A percentile compares a stretch with the other conserved stretches of the same genome.
Evolutionary conservation across 345 rosid species (phyloP).

Genomic region (Eucalyptus cloeziana): DNA sequence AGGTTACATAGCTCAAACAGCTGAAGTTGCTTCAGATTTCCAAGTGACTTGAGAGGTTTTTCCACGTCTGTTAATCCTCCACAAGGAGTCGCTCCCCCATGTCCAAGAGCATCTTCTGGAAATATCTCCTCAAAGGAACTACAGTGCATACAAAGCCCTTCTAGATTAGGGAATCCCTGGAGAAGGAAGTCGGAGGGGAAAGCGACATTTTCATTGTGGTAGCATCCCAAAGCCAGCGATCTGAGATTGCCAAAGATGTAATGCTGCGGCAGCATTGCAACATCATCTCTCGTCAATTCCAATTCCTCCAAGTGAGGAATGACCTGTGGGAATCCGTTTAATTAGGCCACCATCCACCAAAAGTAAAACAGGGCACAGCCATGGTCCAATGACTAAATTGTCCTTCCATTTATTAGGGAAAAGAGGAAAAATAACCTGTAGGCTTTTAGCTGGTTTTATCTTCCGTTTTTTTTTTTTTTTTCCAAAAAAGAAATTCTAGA

Average conservation of each 20-base stretch:
- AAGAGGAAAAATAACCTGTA: too few relatives aligned
- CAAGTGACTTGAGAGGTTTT: not conserved
- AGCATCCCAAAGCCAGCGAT: fast-evolving
- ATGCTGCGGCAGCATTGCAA: not conserved
- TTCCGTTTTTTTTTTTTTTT: too few relatives aligned
- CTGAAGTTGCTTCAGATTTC: fast-evolving
- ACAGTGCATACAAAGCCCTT: fast-evolving
- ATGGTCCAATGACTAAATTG: too few relatives aligned
- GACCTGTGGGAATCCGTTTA: not conserved
- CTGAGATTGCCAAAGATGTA: not conserved
- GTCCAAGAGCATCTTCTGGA: not conserved
- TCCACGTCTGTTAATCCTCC: fast-evolving
- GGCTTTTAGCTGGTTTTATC: too few relatives aligned
- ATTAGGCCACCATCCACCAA: too few relatives aligned
- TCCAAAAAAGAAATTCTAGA: too few relatives aligned
- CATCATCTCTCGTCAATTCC: not conserved
- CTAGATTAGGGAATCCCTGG: not conserved
- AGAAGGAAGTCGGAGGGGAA: not conserved
- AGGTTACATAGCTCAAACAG: fast-evolving
- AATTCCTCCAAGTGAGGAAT: not conserved
- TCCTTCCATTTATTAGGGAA: too few relatives aligned
- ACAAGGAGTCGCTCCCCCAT: not conserved
- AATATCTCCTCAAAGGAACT: not conserved
- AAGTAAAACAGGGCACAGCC: too few relatives aligned
- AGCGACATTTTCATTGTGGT: not conserved